These are phyloP conservation scores for Funneliformis geosporum DNA, from an alignment of 192 early-diverging fungal genomes.

Conservation along the genomic window DNA sequence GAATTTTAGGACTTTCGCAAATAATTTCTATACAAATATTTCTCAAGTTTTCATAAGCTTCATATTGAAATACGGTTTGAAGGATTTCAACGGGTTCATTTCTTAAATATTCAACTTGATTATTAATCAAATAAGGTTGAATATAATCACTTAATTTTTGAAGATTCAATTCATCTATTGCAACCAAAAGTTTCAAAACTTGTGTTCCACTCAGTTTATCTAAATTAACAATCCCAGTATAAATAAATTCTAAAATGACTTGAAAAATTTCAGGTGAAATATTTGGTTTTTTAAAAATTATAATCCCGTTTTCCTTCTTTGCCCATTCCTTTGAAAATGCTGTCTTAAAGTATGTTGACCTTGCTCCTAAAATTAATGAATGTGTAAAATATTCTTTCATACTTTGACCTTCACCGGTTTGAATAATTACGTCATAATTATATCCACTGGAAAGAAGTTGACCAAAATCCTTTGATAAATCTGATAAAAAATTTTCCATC, in stretches of 20 bases:
- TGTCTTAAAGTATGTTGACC: too few species aligned
- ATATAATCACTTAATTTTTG: not conserved
- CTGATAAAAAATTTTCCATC: too few species aligned
- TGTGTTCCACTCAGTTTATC: not conserved
- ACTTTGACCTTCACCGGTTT: too few species aligned
- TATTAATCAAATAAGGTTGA: constrained; percentile 12
- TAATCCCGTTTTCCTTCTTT: too few species aligned
- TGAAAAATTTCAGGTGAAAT: too few species aligned
- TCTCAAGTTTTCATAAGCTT: not conserved
- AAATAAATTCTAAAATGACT: not conserved
- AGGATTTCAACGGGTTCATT: not conserved
- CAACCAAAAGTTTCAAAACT: not conserved
- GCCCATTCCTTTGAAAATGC: too few species aligned
- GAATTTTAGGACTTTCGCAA: not conserved
- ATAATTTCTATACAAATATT: not conserved
- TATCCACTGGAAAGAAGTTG: too few species aligned
- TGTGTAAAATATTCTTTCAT: too few species aligned
- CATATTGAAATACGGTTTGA: not conserved
- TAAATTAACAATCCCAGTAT: constrained; percentile 10
- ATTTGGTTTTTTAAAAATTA: too few species aligned
- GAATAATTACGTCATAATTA: too few species aligned
- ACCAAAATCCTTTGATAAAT: too few species aligned
- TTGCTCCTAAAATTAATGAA: too few species aligned
- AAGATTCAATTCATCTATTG: constrained; percentile 1
- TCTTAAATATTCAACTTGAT: not conserved